These are phyloP conservation scores for Rhododendron henanense DNA, from an alignment of 148 eudicot species.

Conservation along the genomic window DNA sequence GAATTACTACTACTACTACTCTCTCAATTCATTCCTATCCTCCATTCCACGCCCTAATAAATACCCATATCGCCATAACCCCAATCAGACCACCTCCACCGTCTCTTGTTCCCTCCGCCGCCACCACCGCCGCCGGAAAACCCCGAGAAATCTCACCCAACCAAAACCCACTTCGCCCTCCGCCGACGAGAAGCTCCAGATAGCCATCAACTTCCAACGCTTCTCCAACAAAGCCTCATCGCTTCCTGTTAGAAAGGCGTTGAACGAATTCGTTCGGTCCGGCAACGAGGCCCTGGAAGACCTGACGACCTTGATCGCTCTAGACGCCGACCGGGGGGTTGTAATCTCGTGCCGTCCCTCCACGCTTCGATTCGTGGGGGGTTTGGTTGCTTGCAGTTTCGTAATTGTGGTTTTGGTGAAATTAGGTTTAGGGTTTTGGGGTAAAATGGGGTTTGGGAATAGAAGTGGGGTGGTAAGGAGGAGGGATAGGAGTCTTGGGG, in stretches of 20 bases:
- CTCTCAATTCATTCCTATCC: constrained; percentile 1
- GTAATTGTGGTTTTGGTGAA: constrained; percentile 36
- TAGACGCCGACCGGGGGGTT: constrained; percentile 36
- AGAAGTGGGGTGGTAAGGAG: constrained; percentile 40
- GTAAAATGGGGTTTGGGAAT: constrained; percentile 9
- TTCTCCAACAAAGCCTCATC: constrained; percentile 37
- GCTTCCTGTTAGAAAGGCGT: constrained; percentile 14
- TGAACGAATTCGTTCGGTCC: constrained; percentile 24
- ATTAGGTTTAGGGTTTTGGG: constrained; percentile 34
- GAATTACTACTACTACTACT: neutral
- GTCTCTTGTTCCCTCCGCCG: constrained; percentile 38
- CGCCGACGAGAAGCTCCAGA: constrained; percentile 41
- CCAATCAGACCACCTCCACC: constrained; percentile 31
- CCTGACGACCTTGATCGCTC: constrained; percentile 32
- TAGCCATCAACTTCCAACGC: constrained; percentile 42
- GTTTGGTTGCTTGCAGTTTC: constrained; percentile 33
- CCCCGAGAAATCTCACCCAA: constrained; percentile 1
- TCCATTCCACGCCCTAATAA: neutral
- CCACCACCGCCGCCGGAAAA: constrained; percentile 39
- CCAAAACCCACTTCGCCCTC: constrained; percentile 20
- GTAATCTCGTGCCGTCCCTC: constrained; percentile 51
- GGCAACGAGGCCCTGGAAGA: constrained; percentile 53
- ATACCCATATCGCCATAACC: neutral
- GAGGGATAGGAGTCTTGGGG: constrained; percentile 91
- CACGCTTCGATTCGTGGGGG: constrained; percentile 49